phyloP scores from a whole-genome alignment of 1,284 basidiomycete genomes.

The Sutorius eximius region DNA sequence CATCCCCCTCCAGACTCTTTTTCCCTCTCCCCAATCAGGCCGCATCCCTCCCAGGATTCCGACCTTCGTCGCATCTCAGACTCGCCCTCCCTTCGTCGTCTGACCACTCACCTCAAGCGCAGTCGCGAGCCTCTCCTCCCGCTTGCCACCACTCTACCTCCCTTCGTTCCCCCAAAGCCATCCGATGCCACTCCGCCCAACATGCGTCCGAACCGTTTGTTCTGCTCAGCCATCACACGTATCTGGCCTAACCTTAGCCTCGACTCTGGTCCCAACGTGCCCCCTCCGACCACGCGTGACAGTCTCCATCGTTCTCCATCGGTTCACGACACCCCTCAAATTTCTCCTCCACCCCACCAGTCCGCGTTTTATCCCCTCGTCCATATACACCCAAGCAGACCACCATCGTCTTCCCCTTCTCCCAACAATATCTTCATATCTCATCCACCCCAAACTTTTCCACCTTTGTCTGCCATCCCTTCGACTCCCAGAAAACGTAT shows the following conservation, averaged over 20 bases:
- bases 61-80: slow-evolving; percentile 32
- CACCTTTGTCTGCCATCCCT: slow-evolving; percentile 51
- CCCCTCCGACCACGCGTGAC: slow-evolving; percentile 5
- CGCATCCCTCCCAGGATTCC: slow-evolving; percentile 30
- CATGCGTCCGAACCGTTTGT: slow-evolving; percentile 42
- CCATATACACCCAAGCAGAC: slow-evolving; percentile 25
- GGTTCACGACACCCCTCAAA: slow-evolving; percentile 6
- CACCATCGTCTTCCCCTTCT: slow-evolving; percentile 32
- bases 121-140: slow-evolving; percentile 71
- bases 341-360: slow-evolving; percentile 11
- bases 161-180: slow-evolving; percentile 6
- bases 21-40: slow-evolving; percentile 17
- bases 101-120: slow-evolving; percentile 47
- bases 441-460: slow-evolving; percentile 27
- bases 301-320: slow-evolving; percentile 12
- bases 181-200: slow-evolving; percentile 18
- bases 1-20: slow-evolving; percentile 17
- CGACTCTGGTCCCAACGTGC: slow-evolving; percentile 42
- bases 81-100: slow-evolving; percentile 34
- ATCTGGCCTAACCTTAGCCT: slow-evolving; percentile 57
- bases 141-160: slow-evolving; percentile 29
- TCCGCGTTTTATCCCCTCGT: slow-evolving; percentile 26
- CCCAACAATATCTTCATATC: slow-evolving; percentile 32
- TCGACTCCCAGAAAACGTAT: slow-evolving; percentile 48
- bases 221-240: slow-evolving; percentile 56